Percentiles rank a stretch among this genome's conserved stretches.
These are phyloP conservation scores for Candida multigemmis DNA, from an alignment of 805 yeast genomes.

Conservation along the genomic window DNA sequence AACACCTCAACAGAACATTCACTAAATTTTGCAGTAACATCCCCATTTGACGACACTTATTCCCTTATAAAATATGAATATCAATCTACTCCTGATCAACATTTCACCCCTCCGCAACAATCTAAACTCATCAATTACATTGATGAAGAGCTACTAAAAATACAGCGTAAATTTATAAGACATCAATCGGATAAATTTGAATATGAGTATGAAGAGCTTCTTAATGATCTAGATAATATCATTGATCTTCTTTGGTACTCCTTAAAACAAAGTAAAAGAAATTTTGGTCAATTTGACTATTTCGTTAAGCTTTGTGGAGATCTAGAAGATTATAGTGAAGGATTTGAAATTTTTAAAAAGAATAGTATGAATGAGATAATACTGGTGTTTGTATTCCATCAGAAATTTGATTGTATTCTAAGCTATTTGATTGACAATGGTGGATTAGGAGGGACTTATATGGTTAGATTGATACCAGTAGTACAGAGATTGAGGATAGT, in stretches of 20 bases:
- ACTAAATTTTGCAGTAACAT: neutral
- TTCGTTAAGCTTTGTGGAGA: conserved; percentile 25
- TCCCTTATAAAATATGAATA: neutral
- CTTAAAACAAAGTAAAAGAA: conserved; percentile 11
- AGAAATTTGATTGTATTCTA: conserved; percentile 5
- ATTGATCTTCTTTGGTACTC: conserved; percentile 26
- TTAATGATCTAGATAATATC: conserved; percentile 14
- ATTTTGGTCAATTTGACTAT: conserved; percentile 27
- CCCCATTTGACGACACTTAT: neutral
- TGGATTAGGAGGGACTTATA: conserved; percentile 18
- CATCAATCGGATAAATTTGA: conserved; percentile 19
- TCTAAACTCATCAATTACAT: conserved; percentile 25
- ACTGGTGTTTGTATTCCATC: conserved; percentile 4
- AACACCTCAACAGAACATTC: conserved; percentile 1
- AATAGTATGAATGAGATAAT: too few species aligned
- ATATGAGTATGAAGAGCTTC: conserved; percentile 16
- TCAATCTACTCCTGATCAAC: conserved; percentile 3
- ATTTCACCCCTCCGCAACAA: conserved; percentile 17
- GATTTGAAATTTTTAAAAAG: too few species aligned
- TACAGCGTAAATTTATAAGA: conserved; percentile 27
- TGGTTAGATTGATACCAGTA: conserved; percentile 23
- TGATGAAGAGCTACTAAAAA: conserved; percentile 23
- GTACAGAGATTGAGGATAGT: conserved; percentile 20
- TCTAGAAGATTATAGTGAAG: conserved; percentile 28
- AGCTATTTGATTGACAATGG: conserved; percentile 4